Evolutionary conservation across 176 grass and related monocot species (phyloP).

Genomic region (Oryza brachyantha): DNA sequence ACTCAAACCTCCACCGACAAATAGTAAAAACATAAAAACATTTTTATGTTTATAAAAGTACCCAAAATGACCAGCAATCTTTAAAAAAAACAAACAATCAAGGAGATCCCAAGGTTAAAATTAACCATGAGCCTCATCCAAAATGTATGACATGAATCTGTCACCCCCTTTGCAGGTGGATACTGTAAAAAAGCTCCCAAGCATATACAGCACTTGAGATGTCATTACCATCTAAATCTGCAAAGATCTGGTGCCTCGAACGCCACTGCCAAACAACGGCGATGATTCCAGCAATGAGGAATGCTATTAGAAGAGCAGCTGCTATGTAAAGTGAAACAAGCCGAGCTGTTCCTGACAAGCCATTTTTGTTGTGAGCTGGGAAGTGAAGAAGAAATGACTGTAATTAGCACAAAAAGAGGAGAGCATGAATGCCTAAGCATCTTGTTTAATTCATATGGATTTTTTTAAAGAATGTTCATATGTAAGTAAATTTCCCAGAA

Average conservation of each 20-base stretch:
- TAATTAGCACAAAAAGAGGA: conserved; percentile 9
- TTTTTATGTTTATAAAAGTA: conserved; percentile 2
- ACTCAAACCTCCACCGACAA: neutral
- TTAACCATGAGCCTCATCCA: conserved; percentile 26
- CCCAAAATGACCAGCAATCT: neutral
- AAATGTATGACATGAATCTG: conserved; percentile 12
- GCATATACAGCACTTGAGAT: neutral
- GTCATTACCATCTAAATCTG: conserved; percentile 64
- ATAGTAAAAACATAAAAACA: neutral
- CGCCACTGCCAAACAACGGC: conserved; percentile 30
- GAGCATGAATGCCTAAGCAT: neutral
- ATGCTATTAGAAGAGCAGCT: conserved; percentile 9
- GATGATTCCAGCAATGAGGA: conserved; percentile 13
- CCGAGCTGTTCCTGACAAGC: conserved; percentile 16
- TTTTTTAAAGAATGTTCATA: neutral
- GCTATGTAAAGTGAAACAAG: conserved; percentile 27
- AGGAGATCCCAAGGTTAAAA: neutral
- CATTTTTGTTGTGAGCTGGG: conserved; percentile 37
- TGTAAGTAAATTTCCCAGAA: neutral
- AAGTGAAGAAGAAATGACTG: conserved; percentile 3
- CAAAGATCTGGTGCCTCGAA: conserved; percentile 66
- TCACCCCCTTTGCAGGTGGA: conserved; percentile 1
- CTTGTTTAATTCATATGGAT: neutral
- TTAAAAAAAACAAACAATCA: neutral
- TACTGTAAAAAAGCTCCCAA: neutral